Conservation (phyloP, 148 eudicot genomes). For the Dysphania ambrosioides region DNA sequence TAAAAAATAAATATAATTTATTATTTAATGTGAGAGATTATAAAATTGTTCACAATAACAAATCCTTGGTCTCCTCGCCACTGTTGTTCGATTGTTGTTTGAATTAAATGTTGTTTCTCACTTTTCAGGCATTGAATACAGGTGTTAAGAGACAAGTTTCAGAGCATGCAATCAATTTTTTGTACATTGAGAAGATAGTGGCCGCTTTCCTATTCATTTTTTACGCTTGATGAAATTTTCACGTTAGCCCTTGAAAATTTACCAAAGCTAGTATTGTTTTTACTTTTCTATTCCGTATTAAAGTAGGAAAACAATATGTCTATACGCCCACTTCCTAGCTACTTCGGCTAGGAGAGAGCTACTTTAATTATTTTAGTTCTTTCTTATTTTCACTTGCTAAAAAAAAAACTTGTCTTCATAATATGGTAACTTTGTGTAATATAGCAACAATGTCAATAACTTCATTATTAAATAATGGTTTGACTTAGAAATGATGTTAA, state of each 20-base stretch:
- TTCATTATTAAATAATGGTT: no score
- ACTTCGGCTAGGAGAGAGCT: no score
- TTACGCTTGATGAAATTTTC: slow-evolving; percentile 49
- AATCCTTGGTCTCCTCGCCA: no score
- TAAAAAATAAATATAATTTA: no score
- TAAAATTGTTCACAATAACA: no score
- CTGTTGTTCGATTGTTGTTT: not conserved
- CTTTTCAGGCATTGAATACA: slow-evolving; percentile 48
- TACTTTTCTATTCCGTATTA: no score
- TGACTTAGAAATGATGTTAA: no score
- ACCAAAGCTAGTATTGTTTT: slow-evolving; percentile 48
- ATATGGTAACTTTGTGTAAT: not conserved
- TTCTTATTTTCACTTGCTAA: no score
- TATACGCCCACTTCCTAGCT: no score
- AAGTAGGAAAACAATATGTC: no score
- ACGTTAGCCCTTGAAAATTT: slow-evolving; percentile 70
- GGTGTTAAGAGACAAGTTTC: slow-evolving; percentile 16
- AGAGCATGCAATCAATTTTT: slow-evolving; percentile 29
- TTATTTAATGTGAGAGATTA: no score
- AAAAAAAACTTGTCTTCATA: slow-evolving; percentile 39
- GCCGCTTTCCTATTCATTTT: slow-evolving; percentile 61
- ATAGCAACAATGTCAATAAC: not conserved
- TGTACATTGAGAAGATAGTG: slow-evolving; percentile 61
- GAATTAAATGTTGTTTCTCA: not conserved
- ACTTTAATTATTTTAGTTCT: no score